phyloP scores from a whole-genome alignment of 768 basidiomycete species.

The Suillus alpinus region DNA sequence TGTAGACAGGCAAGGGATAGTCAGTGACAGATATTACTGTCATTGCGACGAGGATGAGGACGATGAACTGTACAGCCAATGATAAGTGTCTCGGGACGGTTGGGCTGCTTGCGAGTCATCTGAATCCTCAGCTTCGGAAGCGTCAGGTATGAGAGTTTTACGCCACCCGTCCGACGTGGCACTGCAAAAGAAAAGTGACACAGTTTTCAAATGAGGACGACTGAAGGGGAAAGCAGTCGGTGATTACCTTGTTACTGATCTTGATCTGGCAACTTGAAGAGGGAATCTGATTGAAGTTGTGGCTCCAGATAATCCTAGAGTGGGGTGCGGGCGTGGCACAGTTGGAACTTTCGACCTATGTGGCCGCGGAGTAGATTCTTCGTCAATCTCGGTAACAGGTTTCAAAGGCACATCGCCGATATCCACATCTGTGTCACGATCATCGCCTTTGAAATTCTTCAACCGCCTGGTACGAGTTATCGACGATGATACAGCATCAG shows the following conservation, averaged over 20 bases:
- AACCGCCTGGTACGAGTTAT: neutral
- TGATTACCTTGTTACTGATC: conserved; percentile 13
- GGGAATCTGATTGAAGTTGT: conserved; percentile 8
- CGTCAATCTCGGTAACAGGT: conserved; percentile 8
- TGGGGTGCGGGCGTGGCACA: neutral
- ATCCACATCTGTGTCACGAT: neutral
- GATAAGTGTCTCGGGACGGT: neutral
- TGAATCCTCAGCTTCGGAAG: conserved; percentile 17
- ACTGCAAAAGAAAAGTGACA: neutral
- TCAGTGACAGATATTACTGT: neutral
- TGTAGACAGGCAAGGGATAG: neutral
- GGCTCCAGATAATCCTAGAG: neutral
- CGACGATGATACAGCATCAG: neutral
- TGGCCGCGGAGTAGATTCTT: conserved; percentile 26
- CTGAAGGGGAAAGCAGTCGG: neutral
- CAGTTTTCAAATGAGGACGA: neutral
- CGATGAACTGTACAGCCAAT: conserved; percentile 17
- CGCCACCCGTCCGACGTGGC: conserved; percentile 10
- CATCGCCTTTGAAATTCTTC: neutral
- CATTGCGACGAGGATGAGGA: conserved; percentile 1
- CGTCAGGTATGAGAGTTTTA: conserved; percentile 6
- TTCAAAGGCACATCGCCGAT: neutral
- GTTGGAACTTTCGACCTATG: conserved; percentile 1
- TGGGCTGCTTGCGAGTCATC: conserved; percentile 14
- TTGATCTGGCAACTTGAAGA: conserved; percentile 18